phyloP scores from a whole-genome alignment of 495 filamentous ascomycete species.

The Sphaerosporella brunnea region DNA sequence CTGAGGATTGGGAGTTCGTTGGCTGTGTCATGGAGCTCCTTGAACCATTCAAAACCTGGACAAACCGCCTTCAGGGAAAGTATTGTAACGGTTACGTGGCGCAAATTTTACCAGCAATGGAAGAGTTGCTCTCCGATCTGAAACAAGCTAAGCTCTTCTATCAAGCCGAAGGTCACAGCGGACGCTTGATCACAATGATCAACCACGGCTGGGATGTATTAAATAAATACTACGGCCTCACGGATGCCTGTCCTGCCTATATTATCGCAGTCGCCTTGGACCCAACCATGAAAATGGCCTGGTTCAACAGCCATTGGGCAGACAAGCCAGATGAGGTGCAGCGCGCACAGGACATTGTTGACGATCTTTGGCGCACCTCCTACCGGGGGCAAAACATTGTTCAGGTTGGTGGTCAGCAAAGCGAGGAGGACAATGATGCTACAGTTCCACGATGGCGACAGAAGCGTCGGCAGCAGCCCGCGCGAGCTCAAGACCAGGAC shows the following conservation, averaged over 20 bases:
- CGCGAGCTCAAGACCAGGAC: neutral
- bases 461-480: no score
- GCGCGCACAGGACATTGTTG: neutral
- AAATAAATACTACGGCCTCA: constrained; percentile 5
- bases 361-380: neutral
- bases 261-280: neutral
- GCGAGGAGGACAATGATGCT: neutral
- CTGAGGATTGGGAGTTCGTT: constrained; percentile 9
- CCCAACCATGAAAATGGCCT: constrained; percentile 9
- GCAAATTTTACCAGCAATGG: constrained; percentile 7
- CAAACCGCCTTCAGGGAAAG: neutral
- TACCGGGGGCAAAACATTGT: neutral
- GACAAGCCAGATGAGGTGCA: constrained; percentile 3
- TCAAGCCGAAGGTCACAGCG: neutral
- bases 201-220: constrained; percentile 5
- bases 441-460: neutral
- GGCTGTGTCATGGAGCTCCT: constrained; percentile 5
- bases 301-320: constrained; percentile 7
- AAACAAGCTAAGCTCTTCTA: neutral
- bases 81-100: neutral
- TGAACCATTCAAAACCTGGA: constrained; percentile 4
- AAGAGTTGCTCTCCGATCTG: neutral
- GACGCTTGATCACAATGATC: constrained; percentile 3
- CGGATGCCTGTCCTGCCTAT: neutral
- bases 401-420: neutral